A percentile compares a stretch with the other conserved stretches of the same genome.
Evolutionary conservation across 768 basidiomycete genomes (phyloP).

Genomic region (Termitomyces sp.): DNA sequence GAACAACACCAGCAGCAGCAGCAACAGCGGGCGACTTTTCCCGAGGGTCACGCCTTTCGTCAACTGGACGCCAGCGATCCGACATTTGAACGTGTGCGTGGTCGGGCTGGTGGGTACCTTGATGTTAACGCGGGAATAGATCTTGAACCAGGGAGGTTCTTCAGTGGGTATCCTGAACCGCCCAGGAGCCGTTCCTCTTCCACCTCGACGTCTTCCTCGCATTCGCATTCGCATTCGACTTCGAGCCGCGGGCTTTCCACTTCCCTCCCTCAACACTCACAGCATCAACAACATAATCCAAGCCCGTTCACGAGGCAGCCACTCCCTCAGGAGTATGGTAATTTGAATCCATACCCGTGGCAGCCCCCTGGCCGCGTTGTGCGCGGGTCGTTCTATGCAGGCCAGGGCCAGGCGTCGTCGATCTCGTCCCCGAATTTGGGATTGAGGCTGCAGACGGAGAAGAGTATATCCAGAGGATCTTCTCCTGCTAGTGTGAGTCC

Average conservation of each 20-base stretch:
- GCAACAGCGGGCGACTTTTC: not conserved
- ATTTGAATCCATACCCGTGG: not conserved
- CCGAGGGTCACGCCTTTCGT: not conserved
- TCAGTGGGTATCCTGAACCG: not conserved
- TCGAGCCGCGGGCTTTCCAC: constrained; percentile 17
- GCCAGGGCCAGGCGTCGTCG: constrained; percentile 1
- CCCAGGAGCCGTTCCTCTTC: constrained; percentile 19
- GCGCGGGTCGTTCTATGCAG: constrained; percentile 7
- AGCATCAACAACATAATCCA: not conserved
- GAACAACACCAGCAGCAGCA: not conserved
- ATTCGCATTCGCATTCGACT: constrained; percentile 16
- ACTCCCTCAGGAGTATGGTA: not conserved
- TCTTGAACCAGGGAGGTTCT: not conserved
- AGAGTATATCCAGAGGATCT: not conserved
- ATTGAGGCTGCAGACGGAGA: constrained; percentile 6
- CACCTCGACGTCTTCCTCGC: constrained; percentile 14
- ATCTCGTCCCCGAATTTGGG: constrained; percentile 15
- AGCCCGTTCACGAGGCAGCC: constrained; percentile 5
- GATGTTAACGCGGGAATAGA: not conserved
- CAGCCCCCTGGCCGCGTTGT: constrained; percentile 7
- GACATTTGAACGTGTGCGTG: not conserved
- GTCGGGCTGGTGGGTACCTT: constrained; percentile 3
- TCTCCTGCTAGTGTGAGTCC: not conserved
- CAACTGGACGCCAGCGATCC: not conserved
- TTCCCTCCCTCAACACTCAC: not conserved